Base-by-base conservation (phyloP, 2,329 filamentous ascomycete species). In the Chaetomiaceae sp. region DNA sequence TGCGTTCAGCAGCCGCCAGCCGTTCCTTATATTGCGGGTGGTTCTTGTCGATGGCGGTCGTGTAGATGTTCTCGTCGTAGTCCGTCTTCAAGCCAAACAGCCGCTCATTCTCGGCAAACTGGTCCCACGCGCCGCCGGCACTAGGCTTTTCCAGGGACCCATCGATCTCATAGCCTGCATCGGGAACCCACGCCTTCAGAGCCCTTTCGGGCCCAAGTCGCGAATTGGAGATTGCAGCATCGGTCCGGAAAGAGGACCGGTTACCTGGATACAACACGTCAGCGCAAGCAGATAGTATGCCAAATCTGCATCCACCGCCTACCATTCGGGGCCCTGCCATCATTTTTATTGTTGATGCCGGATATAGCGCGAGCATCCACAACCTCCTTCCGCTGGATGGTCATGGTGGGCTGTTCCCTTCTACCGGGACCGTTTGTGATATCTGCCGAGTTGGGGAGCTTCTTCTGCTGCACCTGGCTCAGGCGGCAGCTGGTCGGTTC, bases 61-160 rank as follows among this genome's bases (percentile, higher is more conserved):
- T 99, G 73, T 99, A 99, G 38, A 94, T 83, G 62, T 89, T 90
- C 71, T 97, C 94, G 65, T 97, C 85, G 67, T 97, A 99, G 63
- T 90, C 90, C 48, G 87, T 94, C 70, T 84, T 89, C 34, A 95
- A 73, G 32, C 94, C 94, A 66, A 96, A 97, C 27, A 90, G 82
- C 51, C 84, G 80, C 71, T 95, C 89, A 65, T 97, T 97, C 58
- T 81, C 85, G 53, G 89, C 87, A 65, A 99, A 99, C 69, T 99
- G 94, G 67, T 99, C 92, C 94, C 94, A 99, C 9, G 72, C 75
- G 6, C 72, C 74, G 14, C 70, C 65, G 48, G 67, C 70, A n/a
- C 67, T 62, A 2, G 76, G 62, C 46, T 74, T 81, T 63, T 94
- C 90, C 21, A 96, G 76, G 43, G 86, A 86, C 59, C 88, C 77